Evolutionary conservation across 169 alveolate species (phyloP).

Genomic region (Miamiensis avidus): DNA sequence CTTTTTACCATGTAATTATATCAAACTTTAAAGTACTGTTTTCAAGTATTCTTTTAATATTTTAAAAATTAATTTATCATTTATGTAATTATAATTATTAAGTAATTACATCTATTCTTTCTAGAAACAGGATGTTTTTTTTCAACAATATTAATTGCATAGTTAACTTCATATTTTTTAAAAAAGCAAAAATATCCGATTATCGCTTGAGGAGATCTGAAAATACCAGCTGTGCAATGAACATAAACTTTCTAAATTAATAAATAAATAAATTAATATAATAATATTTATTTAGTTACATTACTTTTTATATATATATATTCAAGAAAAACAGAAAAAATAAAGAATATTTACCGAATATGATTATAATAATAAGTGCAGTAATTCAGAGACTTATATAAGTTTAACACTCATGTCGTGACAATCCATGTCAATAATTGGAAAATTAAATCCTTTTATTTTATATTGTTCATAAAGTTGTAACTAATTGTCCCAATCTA

Average conservation of each 20-base stretch:
- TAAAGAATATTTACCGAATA: conserved; percentile 8
- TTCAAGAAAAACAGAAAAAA: no score
- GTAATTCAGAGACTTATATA: conserved; percentile 5
- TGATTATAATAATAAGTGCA: background rate
- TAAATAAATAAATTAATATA: no score
- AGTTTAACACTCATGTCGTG: conserved; percentile 18
- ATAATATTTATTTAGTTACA: background rate
- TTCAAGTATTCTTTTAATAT: background rate
- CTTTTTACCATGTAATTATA: background rate
- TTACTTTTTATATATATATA: no score
- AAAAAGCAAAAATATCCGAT: conserved; percentile 16
- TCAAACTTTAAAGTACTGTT: background rate
- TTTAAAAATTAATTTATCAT: no score
- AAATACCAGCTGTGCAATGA: conserved; percentile 29
- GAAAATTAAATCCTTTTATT: conserved; percentile 13
- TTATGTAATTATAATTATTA: no score
- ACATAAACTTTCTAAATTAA: conserved; percentile 18
- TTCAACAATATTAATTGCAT: conserved; percentile 10
- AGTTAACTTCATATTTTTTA: conserved; percentile 9
- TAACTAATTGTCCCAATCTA: background rate
- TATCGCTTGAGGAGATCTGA: conserved; percentile 17
- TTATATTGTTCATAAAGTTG: conserved; percentile 3
- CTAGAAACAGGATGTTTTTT: conserved; percentile 12
- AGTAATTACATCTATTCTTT: conserved; percentile 9
- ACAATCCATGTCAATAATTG: conserved; percentile 22